Conservation (phyloP, 2,329 filamentous ascomycete species). For the Neonectria hederae region DNA sequence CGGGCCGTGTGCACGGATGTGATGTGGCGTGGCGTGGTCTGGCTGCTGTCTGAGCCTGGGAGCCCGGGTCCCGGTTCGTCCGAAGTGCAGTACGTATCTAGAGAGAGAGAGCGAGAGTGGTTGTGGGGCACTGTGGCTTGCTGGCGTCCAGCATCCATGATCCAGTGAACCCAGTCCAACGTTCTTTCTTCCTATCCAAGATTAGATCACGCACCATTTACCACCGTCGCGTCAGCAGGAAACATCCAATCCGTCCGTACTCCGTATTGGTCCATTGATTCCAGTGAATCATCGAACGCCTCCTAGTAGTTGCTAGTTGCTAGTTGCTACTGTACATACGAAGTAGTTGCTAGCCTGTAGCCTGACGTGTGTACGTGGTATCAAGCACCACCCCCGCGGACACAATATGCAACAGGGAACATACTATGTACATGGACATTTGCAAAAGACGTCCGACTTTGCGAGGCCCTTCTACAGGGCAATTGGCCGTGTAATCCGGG, state of each 20-base stretch:
- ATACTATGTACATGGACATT: background rate
- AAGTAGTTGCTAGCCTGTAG: too few species aligned
- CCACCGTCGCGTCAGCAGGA: constrained; percentile 11
- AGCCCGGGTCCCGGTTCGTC: background rate
- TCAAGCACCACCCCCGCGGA: background rate
- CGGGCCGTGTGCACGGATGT: constrained; percentile 11
- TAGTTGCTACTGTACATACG: too few species aligned
- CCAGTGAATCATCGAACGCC: background rate
- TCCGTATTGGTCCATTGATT: too few species aligned
- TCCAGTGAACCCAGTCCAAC: background rate
- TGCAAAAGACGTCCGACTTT: background rate
- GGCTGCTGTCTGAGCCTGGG: background rate
- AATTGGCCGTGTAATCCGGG: background rate
- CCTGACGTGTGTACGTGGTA: background rate
- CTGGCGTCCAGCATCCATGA: background rate
- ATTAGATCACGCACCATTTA: constrained; percentile 9
- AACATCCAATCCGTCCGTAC: too few species aligned
- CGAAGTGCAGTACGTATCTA: background rate
- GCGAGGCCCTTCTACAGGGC: background rate
- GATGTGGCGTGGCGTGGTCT: constrained; percentile 9
- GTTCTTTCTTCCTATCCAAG: constrained; percentile 9
- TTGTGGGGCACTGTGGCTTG: constrained; percentile 15
- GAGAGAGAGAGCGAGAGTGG: background rate
- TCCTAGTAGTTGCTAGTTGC: too few species aligned
- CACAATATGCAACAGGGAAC: background rate